A percentile compares a stretch with the other conserved stretches of the same genome.
Conservation (phyloP, 1,284 basidiomycete species). For the Naganishia albida region DNA sequence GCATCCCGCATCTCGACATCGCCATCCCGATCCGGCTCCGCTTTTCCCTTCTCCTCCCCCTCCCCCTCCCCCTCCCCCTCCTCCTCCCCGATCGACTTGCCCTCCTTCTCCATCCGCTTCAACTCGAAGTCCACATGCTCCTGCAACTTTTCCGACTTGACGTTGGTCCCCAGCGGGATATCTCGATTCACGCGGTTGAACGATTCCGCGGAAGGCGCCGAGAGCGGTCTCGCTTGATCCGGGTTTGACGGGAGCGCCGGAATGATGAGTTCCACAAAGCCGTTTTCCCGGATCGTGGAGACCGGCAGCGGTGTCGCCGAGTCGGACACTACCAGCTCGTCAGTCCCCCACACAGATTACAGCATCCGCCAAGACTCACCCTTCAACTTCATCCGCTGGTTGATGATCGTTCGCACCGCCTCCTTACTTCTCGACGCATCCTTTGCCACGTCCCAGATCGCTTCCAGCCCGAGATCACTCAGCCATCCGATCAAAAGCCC, state of each 20-base stretch:
- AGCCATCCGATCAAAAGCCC: constrained; percentile 93
- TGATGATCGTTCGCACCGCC: constrained; percentile 88
- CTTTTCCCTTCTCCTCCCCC: background rate
- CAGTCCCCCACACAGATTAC: background rate
- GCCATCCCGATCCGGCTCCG: background rate
- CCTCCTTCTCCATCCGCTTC: constrained; percentile 15
- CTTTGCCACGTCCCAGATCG: constrained; percentile 73
- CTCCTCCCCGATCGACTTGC: constrained; percentile 1
- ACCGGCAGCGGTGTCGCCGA: constrained; percentile 66
- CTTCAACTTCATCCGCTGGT: constrained; percentile 87
- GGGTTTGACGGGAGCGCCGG: background rate
- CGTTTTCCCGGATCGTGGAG: constrained; percentile 16
- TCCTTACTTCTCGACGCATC: constrained; percentile 64
- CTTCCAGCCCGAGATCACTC: constrained; percentile 78
- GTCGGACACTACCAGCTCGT: constrained; percentile 43
- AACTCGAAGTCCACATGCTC: constrained; percentile 30
- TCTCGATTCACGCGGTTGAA: constrained; percentile 23
- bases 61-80: constrained; percentile 12
- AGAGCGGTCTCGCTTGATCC: constrained; percentile 2
- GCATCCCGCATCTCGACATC: constrained; percentile 31
- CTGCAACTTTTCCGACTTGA: constrained; percentile 16
- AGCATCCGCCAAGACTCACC: constrained; percentile 59
- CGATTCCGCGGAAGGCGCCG: constrained; percentile 13
- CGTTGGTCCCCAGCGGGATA: constrained; percentile 13
- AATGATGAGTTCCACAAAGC: constrained; percentile 15